Evolutionary conservation across 2,329 filamentous ascomycete species (phyloP).

Genomic region (Tolypocladium tundrense): DNA sequence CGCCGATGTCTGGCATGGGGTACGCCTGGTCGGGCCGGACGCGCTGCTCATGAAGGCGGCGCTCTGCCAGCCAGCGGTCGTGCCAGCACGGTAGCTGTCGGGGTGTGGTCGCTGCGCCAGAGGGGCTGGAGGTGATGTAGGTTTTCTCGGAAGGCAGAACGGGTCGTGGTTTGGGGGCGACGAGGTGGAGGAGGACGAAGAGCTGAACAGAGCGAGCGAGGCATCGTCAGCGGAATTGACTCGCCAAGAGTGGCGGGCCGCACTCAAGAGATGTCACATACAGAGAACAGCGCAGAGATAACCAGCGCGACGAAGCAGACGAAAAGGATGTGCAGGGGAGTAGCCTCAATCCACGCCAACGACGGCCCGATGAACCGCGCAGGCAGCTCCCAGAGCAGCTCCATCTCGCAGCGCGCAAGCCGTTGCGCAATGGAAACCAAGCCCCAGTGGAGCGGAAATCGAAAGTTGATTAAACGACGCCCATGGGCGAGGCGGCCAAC

Average conservation of each 20-base stretch:
- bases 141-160: constrained; percentile 71
- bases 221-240: constrained; percentile 4
- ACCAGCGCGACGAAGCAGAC: constrained; percentile 22
- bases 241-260: background rate
- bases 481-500: background rate
- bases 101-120: constrained; percentile 26
- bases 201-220: constrained; percentile 20
- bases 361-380: constrained; percentile 22
- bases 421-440: background rate
- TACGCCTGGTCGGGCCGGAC: constrained; percentile 25
- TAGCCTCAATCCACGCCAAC: constrained; percentile 24
- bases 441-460: background rate
- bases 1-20: constrained; percentile 36
- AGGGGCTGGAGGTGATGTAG: constrained; percentile 64
- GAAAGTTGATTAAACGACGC: background rate
- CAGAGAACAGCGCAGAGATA: constrained; percentile 24
- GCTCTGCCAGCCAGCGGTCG: constrained; percentile 59
- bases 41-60: constrained; percentile 36
- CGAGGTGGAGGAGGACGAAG: constrained; percentile 58
- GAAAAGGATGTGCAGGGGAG: constrained; percentile 28
- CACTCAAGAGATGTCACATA: constrained; percentile 14
- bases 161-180: constrained; percentile 72
- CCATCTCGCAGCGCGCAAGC: constrained; percentile 3
- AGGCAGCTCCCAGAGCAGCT: constrained; percentile 18
- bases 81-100: constrained; percentile 75